Evolutionary conservation across 345 rosid species (phyloP), one percentile per base, ranked within the genome.

Genomic region (Eucalyptus leucophloia): DNA sequence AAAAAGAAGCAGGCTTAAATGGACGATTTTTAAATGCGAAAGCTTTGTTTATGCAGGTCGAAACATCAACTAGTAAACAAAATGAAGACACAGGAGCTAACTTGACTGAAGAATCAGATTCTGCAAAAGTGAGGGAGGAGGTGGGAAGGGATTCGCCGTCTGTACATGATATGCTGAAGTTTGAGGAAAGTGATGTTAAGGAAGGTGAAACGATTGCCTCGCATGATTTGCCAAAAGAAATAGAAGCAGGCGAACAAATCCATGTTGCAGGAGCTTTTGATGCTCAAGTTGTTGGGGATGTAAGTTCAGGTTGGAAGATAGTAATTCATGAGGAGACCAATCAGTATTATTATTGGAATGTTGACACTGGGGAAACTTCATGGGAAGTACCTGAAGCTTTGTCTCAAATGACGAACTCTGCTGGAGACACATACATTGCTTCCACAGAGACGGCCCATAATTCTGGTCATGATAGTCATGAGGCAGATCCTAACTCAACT

Each of bases 311-410:
- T 88, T 98, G 99, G 99, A 96, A 93, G 94, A 94, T 97, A 89
- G 96, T 97, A 88, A 91, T 96, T 94, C 98, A 98, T 89, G 99
- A 95, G 90, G 99, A 96, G 94, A 96, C 95, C 89, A 94, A 91
- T 89, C 98, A 93, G 89, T 96, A 94, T 92, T 97, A 97, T 92
- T 98, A 98, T 94, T 97, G 99, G 99, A 98, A 98, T 90, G 92
- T 91, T 89, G 98, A 92, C 93, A 98, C 99, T 60, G 99, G 99
- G 86, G 98, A 98, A 94, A 98, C 99, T 54, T 98, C 99, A 28
- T 98, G 99, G 99, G 99, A 97, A 89, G 90, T 94, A 88, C 99
- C 99, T 86, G 93, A 87, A 45, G 92, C 89, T 90, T 93, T 95
- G 88, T 92, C 91, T 87, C 95, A 93, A 89, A 88, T 91, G 89